A percentile compares a stretch with the other conserved stretches of the same genome.
These are phyloP conservation scores for Pyrenophora graminea DNA, from an alignment of 2,329 filamentous ascomycete species.

Conservation along the genomic window DNA sequence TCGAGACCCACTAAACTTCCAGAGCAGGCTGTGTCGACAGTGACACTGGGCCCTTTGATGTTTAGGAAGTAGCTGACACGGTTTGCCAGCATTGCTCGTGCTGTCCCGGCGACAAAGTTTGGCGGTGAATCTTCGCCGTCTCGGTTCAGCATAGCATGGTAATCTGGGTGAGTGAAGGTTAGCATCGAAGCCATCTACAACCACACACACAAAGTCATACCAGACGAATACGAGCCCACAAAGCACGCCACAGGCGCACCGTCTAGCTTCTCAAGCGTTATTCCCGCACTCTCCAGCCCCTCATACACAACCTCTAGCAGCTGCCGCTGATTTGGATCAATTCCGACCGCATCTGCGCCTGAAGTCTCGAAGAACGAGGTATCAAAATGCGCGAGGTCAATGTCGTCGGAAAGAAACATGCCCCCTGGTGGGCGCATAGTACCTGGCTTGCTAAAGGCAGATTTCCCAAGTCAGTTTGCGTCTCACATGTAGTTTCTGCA, in stretches of 20 bases:
- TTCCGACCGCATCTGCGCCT: neutral
- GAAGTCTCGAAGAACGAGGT: neutral
- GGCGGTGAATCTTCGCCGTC: constrained; percentile 5
- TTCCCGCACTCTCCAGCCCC: constrained; percentile 38
- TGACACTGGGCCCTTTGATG: constrained; percentile 26
- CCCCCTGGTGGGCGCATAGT: too few species aligned
- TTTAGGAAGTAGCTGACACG: constrained; percentile 27
- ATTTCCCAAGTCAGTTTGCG: too few species aligned
- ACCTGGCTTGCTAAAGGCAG: too few species aligned
- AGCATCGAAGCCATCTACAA: too few species aligned
- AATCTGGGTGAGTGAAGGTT: neutral
- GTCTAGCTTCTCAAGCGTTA: too few species aligned
- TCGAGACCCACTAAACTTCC: constrained; percentile 28
- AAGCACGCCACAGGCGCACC: too few species aligned
- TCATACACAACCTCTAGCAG: constrained; percentile 34
- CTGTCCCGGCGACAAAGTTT: neutral
- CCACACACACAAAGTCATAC: too few species aligned
- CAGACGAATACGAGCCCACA: too few species aligned
- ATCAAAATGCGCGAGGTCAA: neutral
- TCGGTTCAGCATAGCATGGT: neutral
- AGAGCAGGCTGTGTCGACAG: constrained; percentile 35
- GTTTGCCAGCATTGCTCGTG: constrained; percentile 17
- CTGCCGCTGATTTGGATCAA: constrained; percentile 30
- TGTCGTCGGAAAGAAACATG: neutral
- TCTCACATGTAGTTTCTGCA: constrained; percentile 21